Evolutionary conservation across 371 early-diverging fungal genomes (phyloP).

Genomic region (Zopfochytrium polystomum): DNA sequence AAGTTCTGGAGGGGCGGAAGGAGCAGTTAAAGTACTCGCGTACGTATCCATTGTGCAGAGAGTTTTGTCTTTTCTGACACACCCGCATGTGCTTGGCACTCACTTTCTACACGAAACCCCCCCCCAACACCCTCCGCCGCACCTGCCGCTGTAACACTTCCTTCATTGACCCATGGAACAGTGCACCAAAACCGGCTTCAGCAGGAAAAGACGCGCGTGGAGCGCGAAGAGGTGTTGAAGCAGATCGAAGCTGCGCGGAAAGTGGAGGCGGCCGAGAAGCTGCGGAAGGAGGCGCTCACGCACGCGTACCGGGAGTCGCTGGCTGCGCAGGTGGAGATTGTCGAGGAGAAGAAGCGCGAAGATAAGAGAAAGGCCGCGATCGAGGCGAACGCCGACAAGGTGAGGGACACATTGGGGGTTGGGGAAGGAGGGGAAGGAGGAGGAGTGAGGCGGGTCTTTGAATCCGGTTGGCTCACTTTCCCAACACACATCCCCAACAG

Average conservation of each 20-base stretch:
- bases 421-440: too few relatives aligned
- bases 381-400: slow-evolving; percentile 28
- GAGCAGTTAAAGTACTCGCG: slow-evolving; percentile 42
- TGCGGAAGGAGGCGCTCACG: slow-evolving; percentile 13
- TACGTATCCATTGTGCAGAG: slow-evolving; percentile 14
- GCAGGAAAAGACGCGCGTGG: slow-evolving; percentile 26
- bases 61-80: neutral
- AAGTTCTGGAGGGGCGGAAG: slow-evolving; percentile 43
- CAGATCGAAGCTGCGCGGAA: slow-evolving; percentile 31
- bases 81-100: neutral
- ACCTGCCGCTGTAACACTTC: neutral
- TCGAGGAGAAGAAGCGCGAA: slow-evolving; percentile 28
- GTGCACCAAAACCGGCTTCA: slow-evolving; percentile 34
- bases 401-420: neutral
- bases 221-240: slow-evolving; percentile 25
- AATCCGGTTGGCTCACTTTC: too few relatives aligned
- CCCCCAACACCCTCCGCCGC: neutral
- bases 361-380: slow-evolving; percentile 14
- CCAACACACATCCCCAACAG: too few relatives aligned
- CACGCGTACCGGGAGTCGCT: slow-evolving; percentile 34
- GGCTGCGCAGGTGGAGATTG: slow-evolving; percentile 34
- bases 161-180: too few relatives aligned
- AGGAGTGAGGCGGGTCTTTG: too few relatives aligned
- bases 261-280: slow-evolving; percentile 31
- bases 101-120: neutral